A percentile compares a stretch with the other conserved stretches of the same genome.
phyloP scores from a whole-genome alignment of 176 grass and related monocot species.

The Triticum dicoccoides region DNA sequence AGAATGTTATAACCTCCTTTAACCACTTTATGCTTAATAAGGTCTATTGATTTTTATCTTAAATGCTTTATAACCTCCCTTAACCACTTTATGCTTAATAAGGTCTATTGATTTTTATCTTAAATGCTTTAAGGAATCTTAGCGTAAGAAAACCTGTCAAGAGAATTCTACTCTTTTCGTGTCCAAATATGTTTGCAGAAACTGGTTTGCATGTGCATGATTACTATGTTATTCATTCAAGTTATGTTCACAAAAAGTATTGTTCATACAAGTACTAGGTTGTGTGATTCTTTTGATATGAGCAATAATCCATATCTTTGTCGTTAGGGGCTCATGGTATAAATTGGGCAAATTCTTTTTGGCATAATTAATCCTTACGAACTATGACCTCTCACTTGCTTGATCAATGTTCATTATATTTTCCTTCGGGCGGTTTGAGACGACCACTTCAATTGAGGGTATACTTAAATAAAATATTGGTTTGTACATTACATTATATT shows the following conservation, averaged over 20 bases:
- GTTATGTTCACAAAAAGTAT: too few relatives aligned
- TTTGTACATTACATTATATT: not conserved
- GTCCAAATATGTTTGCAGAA: not conserved
- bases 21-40: not conserved
- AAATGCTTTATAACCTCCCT: too few relatives aligned
- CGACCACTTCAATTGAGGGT: not conserved
- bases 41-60: not conserved
- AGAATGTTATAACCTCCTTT: too few relatives aligned
- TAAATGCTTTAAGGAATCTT: not conserved
- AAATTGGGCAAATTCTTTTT: not conserved
- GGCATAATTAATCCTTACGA: not conserved
- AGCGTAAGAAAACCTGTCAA: not conserved
- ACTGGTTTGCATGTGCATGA: not conserved
- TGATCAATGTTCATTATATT: not conserved
- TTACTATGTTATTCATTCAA: not conserved
- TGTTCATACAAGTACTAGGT: not conserved
- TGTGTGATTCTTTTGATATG: not conserved
- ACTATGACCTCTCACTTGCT: not conserved
- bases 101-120: not conserved
- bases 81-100: not conserved
- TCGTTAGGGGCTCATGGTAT: not conserved
- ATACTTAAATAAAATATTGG: not conserved
- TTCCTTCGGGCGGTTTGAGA: not conserved
- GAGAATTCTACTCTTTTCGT: not conserved
- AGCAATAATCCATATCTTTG: not conserved